Evolutionary conservation across 208 protist species (phyloP).

Genomic region (Trypanosoma grayi): DNA sequence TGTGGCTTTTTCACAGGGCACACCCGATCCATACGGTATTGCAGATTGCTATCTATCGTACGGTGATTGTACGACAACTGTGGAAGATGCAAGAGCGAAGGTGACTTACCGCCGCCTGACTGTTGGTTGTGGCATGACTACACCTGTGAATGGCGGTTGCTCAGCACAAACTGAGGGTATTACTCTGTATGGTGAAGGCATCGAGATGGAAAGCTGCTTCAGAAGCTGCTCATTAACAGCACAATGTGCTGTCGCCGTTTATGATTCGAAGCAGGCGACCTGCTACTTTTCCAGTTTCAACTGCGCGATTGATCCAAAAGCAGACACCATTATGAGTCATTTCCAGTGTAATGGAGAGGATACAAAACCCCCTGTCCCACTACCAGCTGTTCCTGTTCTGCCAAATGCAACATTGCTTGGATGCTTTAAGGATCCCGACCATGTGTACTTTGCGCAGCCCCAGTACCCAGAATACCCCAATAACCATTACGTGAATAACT

Average conservation of each 20-base stretch:
- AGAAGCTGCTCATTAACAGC: slow-evolving; percentile 5
- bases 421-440: slow-evolving; percentile 4
- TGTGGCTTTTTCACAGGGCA: slow-evolving; percentile 1
- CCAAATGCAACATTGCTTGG: slow-evolving; percentile 3
- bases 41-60: slow-evolving; percentile 8
- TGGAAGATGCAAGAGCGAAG: slow-evolving; percentile 1
- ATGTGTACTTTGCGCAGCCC: neutral
- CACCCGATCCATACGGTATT: neutral
- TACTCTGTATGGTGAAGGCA: slow-evolving; percentile 8
- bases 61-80: slow-evolving; percentile 1
- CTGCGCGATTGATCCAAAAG: neutral
- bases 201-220: slow-evolving; percentile 2
- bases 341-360: neutral
- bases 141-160: neutral
- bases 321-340: neutral
- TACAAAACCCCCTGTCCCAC: neutral
- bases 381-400: neutral
- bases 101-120: slow-evolving; percentile 7
- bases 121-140: slow-evolving; percentile 2
- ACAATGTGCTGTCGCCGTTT: slow-evolving; percentile 6
- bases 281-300: slow-evolving; percentile 11
- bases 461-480: neutral
- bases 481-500: slow-evolving; percentile 4
- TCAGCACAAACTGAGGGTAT: neutral
- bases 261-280: neutral